These are phyloP conservation scores for Posidonia oceanica DNA, from an alignment of 116 monocot genomes.

Conservation along the genomic window DNA sequence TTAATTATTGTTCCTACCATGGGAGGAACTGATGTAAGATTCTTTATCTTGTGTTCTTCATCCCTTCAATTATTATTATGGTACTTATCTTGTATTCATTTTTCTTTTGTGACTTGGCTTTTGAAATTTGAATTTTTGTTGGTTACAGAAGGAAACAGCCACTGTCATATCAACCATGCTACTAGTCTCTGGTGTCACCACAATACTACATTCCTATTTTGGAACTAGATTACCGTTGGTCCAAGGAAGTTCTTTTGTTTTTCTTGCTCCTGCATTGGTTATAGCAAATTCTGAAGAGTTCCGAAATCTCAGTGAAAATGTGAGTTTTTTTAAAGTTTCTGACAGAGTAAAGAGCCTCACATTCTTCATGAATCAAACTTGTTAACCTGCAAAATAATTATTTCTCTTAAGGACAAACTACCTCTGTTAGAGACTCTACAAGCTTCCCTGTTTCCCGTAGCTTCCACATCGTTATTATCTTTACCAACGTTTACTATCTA, in stretches of 20 bases:
- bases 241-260: conserved; percentile 97
- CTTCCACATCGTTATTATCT: background rate
- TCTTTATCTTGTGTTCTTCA: background rate
- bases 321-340: conserved; percentile 21
- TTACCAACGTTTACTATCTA: background rate
- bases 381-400: no score
- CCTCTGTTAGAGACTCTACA: background rate
- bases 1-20: conserved; percentile 86
- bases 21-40: conserved; percentile 97
- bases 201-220: conserved; percentile 75
- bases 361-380: no score
- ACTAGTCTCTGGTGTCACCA: conserved; percentile 79
- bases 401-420: background rate
- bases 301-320: conserved; percentile 93
- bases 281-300: conserved; percentile 91
- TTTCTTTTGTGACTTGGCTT: no score
- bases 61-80: background rate
- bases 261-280: conserved; percentile 89
- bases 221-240: conserved; percentile 94
- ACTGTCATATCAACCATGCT: conserved; percentile 97
- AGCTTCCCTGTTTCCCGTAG: background rate
- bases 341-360: background rate
- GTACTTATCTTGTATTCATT: background rate
- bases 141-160: conserved; percentile 73
- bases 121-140: background rate